Conservation (phyloP, 306 rosid genomes). For the Senna tora region DNA sequence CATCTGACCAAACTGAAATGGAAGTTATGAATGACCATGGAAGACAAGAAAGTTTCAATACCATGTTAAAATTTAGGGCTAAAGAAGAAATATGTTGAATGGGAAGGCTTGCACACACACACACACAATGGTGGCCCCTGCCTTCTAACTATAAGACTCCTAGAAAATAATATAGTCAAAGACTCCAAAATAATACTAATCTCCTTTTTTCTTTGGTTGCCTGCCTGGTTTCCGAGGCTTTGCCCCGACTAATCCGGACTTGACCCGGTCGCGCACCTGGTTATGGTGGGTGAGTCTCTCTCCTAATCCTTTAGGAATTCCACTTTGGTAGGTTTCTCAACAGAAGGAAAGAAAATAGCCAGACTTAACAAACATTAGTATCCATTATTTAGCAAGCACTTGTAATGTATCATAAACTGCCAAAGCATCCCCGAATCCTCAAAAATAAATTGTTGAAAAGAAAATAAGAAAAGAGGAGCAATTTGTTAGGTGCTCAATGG, state of each 20-base stretch:
- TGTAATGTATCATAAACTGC: background rate
- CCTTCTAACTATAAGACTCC: background rate
- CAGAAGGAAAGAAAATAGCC: background rate
- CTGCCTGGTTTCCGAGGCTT: too few relatives aligned
- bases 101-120: too few relatives aligned
- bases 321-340: background rate
- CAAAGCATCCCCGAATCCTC: background rate
- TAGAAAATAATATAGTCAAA: background rate
- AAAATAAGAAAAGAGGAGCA: conserved; percentile 3
- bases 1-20: too few relatives aligned
- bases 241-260: too few relatives aligned
- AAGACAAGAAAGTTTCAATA: too few relatives aligned
- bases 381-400: background rate
- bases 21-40: too few relatives aligned
- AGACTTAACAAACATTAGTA: background rate
- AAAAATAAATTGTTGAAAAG: background rate
- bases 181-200: background rate
- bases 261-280: too few relatives aligned
- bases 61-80: too few relatives aligned
- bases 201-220: too few relatives aligned
- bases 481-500: background rate
- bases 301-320: background rate
- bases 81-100: too few relatives aligned
- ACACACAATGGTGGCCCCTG: too few relatives aligned
- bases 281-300: too few relatives aligned